phyloP scores from a whole-genome alignment of 306 rosid genomes.

The Begonia masoniana region DNA sequence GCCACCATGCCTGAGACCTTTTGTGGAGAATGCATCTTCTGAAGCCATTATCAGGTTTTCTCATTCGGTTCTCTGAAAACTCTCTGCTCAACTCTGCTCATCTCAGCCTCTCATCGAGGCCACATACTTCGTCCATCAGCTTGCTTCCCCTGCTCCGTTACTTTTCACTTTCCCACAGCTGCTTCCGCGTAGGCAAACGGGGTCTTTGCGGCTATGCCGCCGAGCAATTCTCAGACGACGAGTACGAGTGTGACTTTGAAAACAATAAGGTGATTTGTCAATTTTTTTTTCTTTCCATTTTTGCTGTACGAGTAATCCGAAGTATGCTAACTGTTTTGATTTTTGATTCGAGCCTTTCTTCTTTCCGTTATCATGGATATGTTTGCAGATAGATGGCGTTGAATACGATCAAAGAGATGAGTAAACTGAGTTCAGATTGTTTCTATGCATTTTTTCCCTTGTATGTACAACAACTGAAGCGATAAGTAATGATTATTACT shows the following conservation, averaged over 20 bases:
- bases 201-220: slow-evolving; percentile 36
- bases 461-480: too few species aligned
- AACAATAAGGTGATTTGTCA: slow-evolving; percentile 31
- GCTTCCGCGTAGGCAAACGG: slow-evolving; percentile 21
- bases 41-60: slow-evolving; percentile 17
- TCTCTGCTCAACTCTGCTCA: slow-evolving; percentile 1
- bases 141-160: slow-evolving; percentile 16
- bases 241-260: slow-evolving; percentile 62
- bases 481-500: too few species aligned
- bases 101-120: slow-evolving; percentile 2
- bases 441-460: too few species aligned
- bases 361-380: too few species aligned
- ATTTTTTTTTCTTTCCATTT: background rate
- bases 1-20: slow-evolving; percentile 18
- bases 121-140: slow-evolving; percentile 6
- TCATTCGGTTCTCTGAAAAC: slow-evolving; percentile 13
- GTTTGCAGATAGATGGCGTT: too few species aligned
- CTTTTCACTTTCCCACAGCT: slow-evolving; percentile 12
- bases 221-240: slow-evolving; percentile 90
- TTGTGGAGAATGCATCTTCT: slow-evolving; percentile 21
- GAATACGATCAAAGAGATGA: too few species aligned
- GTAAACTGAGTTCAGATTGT: too few species aligned
- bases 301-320: background rate
- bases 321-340: too few species aligned
- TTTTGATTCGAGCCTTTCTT: too few species aligned